Evolutionary conservation across 345 rosid species (phyloP).

Genomic region (Eutrema yunnanense): DNA sequence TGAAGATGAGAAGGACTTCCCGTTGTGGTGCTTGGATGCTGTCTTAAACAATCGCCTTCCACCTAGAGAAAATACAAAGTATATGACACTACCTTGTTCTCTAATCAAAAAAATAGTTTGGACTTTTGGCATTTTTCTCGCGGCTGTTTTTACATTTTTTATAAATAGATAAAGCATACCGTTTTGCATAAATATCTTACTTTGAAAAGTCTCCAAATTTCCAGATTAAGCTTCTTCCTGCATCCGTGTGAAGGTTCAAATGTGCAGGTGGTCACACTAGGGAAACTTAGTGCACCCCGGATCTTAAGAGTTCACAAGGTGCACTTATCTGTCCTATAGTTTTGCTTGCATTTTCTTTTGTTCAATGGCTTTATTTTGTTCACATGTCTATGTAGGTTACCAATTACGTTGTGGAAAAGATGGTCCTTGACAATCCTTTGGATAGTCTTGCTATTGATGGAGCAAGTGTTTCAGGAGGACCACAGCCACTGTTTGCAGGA

Average conservation of each 20-base stretch:
- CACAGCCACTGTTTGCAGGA: conserved; percentile 57
- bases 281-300: conserved; percentile 97
- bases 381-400: conserved; percentile 61
- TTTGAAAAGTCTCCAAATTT: conserved; percentile 11
- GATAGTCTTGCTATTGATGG: conserved; percentile 56
- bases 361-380: background rate
- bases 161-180: background rate
- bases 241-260: conserved; percentile 89
- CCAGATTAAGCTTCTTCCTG: conserved; percentile 95
- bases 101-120: background rate
- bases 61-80: conserved; percentile 92
- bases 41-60: conserved; percentile 85
- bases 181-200: conserved; percentile 3
- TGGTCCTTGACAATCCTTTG: conserved; percentile 77
- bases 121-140: conserved; percentile 7
- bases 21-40: conserved; percentile 94
- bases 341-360: background rate
- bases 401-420: conserved; percentile 87
- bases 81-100: conserved; percentile 27
- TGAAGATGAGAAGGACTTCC: conserved; percentile 94
- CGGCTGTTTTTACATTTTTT: background rate
- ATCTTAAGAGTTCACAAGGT: conserved; percentile 98
- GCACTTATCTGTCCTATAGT: conserved; percentile 4
- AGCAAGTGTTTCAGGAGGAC: conserved; percentile 58
- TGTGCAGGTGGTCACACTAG: conserved; percentile 81